Percentiles rank a stretch among this genome's conserved stretches.
Conservation (phyloP, 2,329 filamentous ascomycete species). For the Neophaeococcomyces aloes region DNA sequence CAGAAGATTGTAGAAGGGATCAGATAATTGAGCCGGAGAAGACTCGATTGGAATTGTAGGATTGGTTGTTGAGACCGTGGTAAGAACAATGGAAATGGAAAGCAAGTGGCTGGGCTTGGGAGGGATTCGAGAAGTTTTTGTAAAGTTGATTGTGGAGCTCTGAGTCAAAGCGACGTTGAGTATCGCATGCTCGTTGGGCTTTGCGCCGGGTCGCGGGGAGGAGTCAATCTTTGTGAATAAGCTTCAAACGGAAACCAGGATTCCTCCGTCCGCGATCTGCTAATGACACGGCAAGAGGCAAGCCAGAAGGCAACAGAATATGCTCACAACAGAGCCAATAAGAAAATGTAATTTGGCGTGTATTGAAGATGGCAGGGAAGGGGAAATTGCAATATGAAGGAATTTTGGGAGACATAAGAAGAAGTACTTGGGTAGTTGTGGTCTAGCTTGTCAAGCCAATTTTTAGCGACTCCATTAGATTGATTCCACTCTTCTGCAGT, state of each 20-base stretch:
- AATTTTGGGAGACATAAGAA: background rate
- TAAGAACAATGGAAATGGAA: conserved; percentile 3
- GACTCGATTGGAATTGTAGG: conserved; percentile 15
- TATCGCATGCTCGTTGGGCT: background rate
- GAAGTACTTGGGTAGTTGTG: background rate
- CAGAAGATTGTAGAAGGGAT: conserved; percentile 11
- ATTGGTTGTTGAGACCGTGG: background rate
- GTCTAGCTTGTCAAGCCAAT: background rate
- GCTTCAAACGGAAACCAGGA: background rate
- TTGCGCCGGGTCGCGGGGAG: background rate
- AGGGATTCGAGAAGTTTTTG: conserved; percentile 8
- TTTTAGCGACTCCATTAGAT: background rate
- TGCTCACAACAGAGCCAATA: conserved; percentile 5
- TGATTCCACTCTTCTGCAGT: no score
- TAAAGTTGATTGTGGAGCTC: background rate
- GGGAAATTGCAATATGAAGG: conserved; percentile 3
- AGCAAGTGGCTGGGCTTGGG: background rate
- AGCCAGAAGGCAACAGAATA: conserved; percentile 9
- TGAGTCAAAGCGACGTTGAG: background rate
- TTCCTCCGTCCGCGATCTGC: background rate
- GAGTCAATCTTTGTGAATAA: conserved; percentile 2
- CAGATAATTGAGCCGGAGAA: conserved; percentile 14
- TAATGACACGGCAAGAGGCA: background rate
- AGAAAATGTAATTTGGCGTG: conserved; percentile 2
- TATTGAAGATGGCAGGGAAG: background rate